phyloP scores from a whole-genome alignment of 2,329 filamentous ascomycete genomes.

The Colletotrichum orchidophilum region DNA sequence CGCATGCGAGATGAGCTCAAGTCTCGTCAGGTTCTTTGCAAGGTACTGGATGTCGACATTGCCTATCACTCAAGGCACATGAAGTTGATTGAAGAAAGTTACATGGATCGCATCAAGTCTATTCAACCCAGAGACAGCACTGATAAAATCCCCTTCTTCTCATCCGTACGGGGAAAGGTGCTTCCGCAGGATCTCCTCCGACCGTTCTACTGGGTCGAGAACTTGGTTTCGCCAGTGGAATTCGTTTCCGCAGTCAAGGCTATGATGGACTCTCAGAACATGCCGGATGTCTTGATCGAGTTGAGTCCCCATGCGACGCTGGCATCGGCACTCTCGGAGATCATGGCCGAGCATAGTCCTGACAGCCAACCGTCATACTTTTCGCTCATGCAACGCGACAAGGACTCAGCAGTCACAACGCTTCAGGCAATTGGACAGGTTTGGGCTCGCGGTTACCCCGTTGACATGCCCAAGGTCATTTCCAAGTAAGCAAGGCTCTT shows the following conservation, averaged over 20 bases:
- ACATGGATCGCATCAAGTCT: conserved; percentile 40
- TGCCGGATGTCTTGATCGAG: conserved; percentile 51
- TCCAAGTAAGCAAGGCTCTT: conserved; percentile 30
- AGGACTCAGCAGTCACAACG: conserved; percentile 37
- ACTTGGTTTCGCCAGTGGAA: conserved; percentile 55
- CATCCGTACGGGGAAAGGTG: conserved; percentile 48
- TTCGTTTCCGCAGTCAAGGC: conserved; percentile 51
- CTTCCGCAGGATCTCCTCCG: neutral
- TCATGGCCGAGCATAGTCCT: conserved; percentile 37
- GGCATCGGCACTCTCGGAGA: conserved; percentile 48
- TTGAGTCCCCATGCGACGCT: conserved; percentile 51
- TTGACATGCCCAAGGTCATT: conserved; percentile 45
- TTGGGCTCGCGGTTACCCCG: conserved; percentile 46
- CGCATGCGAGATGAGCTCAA: conserved; percentile 44
- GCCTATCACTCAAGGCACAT: conserved; percentile 59
- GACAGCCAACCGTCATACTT: conserved; percentile 36
- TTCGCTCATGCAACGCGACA: conserved; percentile 41
- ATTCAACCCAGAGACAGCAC: conserved; percentile 33
- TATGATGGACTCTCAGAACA: conserved; percentile 43
- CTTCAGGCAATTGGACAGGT: conserved; percentile 46
- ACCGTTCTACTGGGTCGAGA: conserved; percentile 55
- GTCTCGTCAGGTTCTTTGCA: conserved; percentile 44
- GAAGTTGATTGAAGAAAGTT: conserved; percentile 48
- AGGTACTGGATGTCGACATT: conserved; percentile 47
- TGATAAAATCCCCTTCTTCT: conserved; percentile 46